phyloP scores from a whole-genome alignment of 192 early-diverging fungal genomes.

The Coemansia sp. region DNA sequence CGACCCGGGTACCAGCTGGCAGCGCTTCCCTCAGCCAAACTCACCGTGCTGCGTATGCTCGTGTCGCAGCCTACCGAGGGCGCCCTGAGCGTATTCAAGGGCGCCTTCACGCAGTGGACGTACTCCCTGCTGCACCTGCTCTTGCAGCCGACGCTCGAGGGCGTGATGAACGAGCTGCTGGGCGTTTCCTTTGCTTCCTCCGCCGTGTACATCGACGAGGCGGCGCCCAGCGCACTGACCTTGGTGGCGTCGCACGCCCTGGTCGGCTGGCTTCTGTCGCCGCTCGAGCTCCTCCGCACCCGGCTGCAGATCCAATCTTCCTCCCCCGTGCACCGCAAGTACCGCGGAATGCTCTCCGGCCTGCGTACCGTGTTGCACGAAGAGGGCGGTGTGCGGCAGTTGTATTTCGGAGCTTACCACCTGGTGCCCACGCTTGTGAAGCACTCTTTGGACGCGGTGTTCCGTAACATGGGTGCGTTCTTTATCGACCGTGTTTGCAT shows the following conservation, averaged over 20 bases:
- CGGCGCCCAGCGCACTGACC: conserved; percentile 64
- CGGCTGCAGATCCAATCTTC: conserved; percentile 83
- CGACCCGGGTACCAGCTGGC: conserved; percentile 63
- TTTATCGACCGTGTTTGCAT: conserved; percentile 64
- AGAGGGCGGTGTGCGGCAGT: conserved; percentile 64
- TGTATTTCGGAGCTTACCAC: conserved; percentile 70
- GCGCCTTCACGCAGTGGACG: conserved; percentile 75
- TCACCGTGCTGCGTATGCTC: conserved; percentile 55
- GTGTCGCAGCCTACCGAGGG: conserved; percentile 67
- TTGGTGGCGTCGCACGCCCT: conserved; percentile 69
- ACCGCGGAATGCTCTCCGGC: conserved; percentile 76
- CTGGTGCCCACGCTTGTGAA: conserved; percentile 77
- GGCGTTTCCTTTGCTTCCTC: conserved; percentile 87
- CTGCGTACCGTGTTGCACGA: conserved; percentile 73
- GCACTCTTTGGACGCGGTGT: conserved; percentile 70
- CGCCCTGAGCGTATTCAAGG: conserved; percentile 53
- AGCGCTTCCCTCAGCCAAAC: conserved; percentile 59
- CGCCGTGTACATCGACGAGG: conserved; percentile 53
- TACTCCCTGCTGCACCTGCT: conserved; percentile 71
- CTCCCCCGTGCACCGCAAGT: conserved; percentile 73
- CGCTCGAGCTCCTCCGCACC: conserved; percentile 87
- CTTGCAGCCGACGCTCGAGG: conserved; percentile 84
- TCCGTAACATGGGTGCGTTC: conserved; percentile 64
- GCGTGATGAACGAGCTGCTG: conserved; percentile 83
- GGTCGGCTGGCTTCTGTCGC: conserved; percentile 79